These are phyloP conservation scores for Adenanthera pavonina DNA, from an alignment of 306 rosid genomes.

Conservation along the genomic window DNA sequence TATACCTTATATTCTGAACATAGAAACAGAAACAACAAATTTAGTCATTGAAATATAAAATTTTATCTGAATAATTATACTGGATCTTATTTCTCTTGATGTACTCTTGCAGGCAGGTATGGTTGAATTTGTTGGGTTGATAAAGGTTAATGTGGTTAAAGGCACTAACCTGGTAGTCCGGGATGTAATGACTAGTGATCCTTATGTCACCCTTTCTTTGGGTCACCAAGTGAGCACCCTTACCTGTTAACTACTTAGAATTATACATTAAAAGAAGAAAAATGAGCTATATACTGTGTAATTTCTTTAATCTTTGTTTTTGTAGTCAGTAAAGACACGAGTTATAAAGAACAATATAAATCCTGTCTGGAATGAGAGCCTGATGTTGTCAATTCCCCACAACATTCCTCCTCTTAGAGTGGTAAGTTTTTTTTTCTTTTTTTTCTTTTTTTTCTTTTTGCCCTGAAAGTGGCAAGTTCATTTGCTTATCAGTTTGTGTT, in stretches of 20 bases:
- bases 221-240: conserved; percentile 87
- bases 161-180: conserved; percentile 87
- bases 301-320: conserved; percentile 33
- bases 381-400: conserved; percentile 93
- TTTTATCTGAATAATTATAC: conserved; percentile 25
- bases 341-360: conserved; percentile 87
- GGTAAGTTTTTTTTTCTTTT: conserved; percentile 53
- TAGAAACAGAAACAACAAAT: background rate
- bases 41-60: conserved; percentile 11
- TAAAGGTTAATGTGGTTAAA: conserved; percentile 88
- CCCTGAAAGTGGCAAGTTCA: too few relatives aligned
- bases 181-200: conserved; percentile 88
- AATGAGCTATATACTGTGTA: conserved; percentile 8
- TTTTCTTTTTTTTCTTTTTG: too few relatives aligned
- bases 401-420: conserved; percentile 85
- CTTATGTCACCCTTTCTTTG: conserved; percentile 86
- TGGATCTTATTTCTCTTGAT: conserved; percentile 45
- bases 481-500: too few relatives aligned
- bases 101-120: conserved; percentile 85
- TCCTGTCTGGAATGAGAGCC: conserved; percentile 94
- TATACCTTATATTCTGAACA: background rate
- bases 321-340: conserved; percentile 91
- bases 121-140: conserved; percentile 93
- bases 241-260: conserved; percentile 18
- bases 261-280: background rate